Base-by-base conservation (phyloP, 331 rosid species). In the Stylosanthes scabra region DNA sequence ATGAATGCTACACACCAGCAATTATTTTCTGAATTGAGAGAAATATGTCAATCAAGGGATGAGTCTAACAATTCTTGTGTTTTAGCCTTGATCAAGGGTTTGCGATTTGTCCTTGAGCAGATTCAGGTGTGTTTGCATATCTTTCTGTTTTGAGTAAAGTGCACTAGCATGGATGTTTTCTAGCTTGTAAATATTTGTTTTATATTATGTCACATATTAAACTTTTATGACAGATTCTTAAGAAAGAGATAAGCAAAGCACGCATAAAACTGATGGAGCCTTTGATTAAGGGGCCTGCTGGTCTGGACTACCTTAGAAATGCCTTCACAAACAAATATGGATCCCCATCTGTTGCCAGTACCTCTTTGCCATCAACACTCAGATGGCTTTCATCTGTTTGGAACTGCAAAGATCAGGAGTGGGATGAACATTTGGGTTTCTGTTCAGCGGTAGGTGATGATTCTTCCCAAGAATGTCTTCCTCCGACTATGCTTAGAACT, bases 201-300 rank as follows among this genome's bases (percentile, higher is more conserved):
- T 62, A 13, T 62, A n/a, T 64, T 20, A 49, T 76, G 15, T 82
- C 25, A 81, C 40, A 25, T 39, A 54, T 68, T 62, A 44, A 54
- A 50, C 28, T 74, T 16, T 62, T 59, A 1, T 56, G 46, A 8
- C 89, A 94, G 99, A 84, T 84, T 69, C 97, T 94, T 49, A 94
- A 91, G 83, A 88, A 66, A 75, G 99, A 91, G 85, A 91, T 94
- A 52, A 94, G 99, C 86, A 86, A 83, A 88, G 96, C 99, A 42
- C 95, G 97, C 6, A 76, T 94, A 69, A 78, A 74, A 83, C 52
- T 91, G 34, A 83, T 90, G 86, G 90, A 91, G 84, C 94, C 96
- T 72, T 75, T 91, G 80, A 72, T 94, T 46, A 86, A 82, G 80
- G 99, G 99, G 8, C 90, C 99, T 66, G 85, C 96, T 68, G 99